Evolutionary conservation across 441 rosid species (phyloP).

Genomic region (Pelargonium cotyledonis): DNA sequence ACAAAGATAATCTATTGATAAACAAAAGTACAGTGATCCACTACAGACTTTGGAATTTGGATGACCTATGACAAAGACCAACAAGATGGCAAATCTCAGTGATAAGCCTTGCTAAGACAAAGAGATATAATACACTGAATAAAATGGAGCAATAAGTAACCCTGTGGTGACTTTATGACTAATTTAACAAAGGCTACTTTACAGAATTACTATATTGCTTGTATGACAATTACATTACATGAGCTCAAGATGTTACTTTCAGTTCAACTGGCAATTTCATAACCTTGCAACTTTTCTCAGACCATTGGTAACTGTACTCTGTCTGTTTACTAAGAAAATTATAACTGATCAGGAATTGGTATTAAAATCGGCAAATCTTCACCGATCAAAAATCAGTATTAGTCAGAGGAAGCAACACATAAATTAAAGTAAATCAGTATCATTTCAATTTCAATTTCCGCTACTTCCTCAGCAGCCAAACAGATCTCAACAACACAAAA

Average conservation of each 20-base stretch:
- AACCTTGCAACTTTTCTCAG: neutral
- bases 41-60: neutral
- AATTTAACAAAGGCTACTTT: neutral
- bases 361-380: neutral
- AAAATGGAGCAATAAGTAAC: neutral
- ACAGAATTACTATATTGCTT: neutral
- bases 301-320: neutral
- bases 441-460: neutral
- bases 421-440: too few species aligned
- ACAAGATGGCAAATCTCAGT: neutral
- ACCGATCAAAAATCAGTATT: too few species aligned
- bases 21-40: conserved; percentile 8
- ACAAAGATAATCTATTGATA: neutral
- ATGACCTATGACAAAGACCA: neutral
- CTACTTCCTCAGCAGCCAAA: conserved; percentile 20
- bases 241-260: neutral
- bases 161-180: neutral
- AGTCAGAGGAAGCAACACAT: too few species aligned
- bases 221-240: neutral
- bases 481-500: conserved; percentile 24
- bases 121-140: neutral
- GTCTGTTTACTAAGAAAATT: neutral
- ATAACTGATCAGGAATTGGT: neutral
- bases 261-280: neutral
- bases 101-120: neutral